Evolutionary conservation across 805 yeast genomes (phyloP).

Genomic region (Lipomyces japonicus): DNA sequence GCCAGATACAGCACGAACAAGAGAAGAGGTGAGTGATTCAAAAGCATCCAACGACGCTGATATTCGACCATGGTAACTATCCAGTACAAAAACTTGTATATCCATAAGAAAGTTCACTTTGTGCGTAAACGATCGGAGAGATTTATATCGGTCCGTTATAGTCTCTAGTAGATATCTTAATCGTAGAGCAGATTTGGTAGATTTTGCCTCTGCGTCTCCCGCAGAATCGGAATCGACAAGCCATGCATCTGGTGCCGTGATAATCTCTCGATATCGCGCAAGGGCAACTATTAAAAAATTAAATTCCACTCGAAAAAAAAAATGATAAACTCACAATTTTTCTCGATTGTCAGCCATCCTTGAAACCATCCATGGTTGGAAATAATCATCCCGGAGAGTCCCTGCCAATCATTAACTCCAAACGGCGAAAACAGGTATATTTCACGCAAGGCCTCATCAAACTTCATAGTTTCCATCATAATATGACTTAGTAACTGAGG

Average conservation of each 20-base stretch:
- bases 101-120: conserved; percentile 55
- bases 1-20: conserved; percentile 39
- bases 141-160: conserved; percentile 50
- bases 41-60: conserved; percentile 44
- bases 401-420: conserved; percentile 42
- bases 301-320: background rate
- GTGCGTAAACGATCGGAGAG: conserved; percentile 46
- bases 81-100: conserved; percentile 56
- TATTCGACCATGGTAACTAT: conserved; percentile 47
- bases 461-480: conserved; percentile 53
- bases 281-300: conserved; percentile 42
- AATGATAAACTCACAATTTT: conserved; percentile 29
- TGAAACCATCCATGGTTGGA: conserved; percentile 37
- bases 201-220: conserved; percentile 46
- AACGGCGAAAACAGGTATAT: conserved; percentile 49
- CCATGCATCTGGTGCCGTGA: conserved; percentile 49
- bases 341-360: conserved; percentile 55
- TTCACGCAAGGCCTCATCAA: conserved; percentile 50
- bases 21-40: conserved; percentile 40
- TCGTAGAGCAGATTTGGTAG: conserved; percentile 61
- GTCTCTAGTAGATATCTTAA: conserved; percentile 55
- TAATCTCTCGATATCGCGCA: conserved; percentile 50
- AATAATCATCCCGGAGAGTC: conserved; percentile 39
- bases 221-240: conserved; percentile 55
- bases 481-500: conserved; percentile 56